Evolutionary conservation across 116 monocot species (phyloP), one percentile per base, ranked within the genome.

Genomic region (Iris pallida): DNA sequence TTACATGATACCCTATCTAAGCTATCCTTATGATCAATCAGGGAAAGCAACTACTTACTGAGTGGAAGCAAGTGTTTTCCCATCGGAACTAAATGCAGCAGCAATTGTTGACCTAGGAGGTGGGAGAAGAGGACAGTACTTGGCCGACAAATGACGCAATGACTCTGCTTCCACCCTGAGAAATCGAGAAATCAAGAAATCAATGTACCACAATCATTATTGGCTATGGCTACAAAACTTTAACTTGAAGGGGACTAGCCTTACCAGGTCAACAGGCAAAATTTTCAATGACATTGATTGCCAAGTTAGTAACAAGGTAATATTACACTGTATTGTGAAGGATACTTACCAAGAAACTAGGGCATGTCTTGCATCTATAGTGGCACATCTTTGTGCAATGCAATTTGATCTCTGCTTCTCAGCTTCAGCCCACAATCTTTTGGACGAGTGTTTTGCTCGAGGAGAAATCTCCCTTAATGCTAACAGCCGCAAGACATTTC

Each of bases 21-120:
- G 9, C 47, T 6, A 6, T 9, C 5, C 5, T 13, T 51, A 51
- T 51, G 7, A n/a, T 59, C 46, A 44, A 59, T 15, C 43, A 17
- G 49, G 53, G 6, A 47, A 8, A 65, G 30, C n/a, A 52, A 20
- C 44, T 68, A 71, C 85, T 71, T 79, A 92, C 92, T 92, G 92
- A 30, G 92, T 92, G 4, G 92, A 92, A 71, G 92, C 92, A 75
- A 92, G 78, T 49, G 64, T 88, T 74, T 79, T 82, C 14, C 88
- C 88, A 85, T 92, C 85, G 15, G 85, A 70, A 80, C 92, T 92
- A 73, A 88, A 92, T 20, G 92, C 91, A 68, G 91, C 92, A 61
- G 92, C 92, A 71, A 92, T 92, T n/a, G 92, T 92, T 58, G 92
- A 92, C 67, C 92, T 92, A 59, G 92, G 92, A 62, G 92, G 82